Percentiles rank a stretch among this genome's conserved stretches.
Evolutionary conservation across 1,284 basidiomycete genomes (phyloP).

Genomic region (Wallemia hederae): DNA sequence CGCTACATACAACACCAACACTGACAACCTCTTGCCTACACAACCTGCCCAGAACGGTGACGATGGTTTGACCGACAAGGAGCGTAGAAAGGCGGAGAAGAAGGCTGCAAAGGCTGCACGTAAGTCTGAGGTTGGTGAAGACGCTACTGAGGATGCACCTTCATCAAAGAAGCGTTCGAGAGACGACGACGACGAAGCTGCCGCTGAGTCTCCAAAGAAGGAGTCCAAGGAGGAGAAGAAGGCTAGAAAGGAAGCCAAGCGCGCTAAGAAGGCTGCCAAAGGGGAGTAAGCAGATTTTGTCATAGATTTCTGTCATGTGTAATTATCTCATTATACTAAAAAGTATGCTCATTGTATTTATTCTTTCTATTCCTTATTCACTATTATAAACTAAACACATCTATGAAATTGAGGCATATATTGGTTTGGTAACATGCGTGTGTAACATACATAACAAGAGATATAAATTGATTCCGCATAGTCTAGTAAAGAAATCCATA

Average conservation of each 20-base stretch:
- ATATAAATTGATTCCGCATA: background rate
- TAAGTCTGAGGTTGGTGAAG: constrained; percentile 2
- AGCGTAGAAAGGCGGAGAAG: constrained; percentile 28
- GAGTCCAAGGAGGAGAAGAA: constrained; percentile 1
- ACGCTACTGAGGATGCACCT: background rate
- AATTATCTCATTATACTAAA: too few species aligned
- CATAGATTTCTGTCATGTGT: too few species aligned
- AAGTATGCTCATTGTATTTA: too few species aligned
- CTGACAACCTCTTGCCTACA: constrained; percentile 38
- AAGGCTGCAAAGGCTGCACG: constrained; percentile 23
- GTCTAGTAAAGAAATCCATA: background rate
- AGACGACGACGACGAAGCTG: constrained; percentile 1
- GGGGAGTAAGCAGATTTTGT: too few species aligned
- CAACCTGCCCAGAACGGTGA: constrained; percentile 35
- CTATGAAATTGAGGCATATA: too few species aligned
- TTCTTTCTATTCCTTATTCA: too few species aligned
- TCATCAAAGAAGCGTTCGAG: constrained; percentile 2
- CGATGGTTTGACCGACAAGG: constrained; percentile 16
- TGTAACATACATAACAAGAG: too few species aligned
- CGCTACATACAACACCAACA: constrained; percentile 49
- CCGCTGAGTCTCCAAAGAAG: background rate
- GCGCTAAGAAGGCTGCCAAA: constrained; percentile 1
- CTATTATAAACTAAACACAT: too few species aligned
- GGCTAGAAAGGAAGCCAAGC: background rate
- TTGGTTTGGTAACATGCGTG: too few species aligned